Evolutionary conservation across 2,329 filamentous ascomycete genomes (phyloP), one percentile per base, ranked within the genome.

Genomic region (Coleophoma eucalyptorum): DNA sequence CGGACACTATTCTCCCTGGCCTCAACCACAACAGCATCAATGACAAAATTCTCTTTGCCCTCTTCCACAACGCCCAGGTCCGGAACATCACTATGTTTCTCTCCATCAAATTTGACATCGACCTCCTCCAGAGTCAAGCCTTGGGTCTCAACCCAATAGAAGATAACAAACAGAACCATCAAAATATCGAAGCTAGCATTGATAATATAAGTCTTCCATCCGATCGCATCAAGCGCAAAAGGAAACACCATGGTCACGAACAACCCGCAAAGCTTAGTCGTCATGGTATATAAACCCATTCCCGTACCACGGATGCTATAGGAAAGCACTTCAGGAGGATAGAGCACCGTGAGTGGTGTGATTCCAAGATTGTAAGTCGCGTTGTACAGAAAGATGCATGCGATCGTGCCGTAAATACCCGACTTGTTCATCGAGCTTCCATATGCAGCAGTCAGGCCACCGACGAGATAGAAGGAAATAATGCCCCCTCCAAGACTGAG

Each of bases 91-190:
- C 33, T 38, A 40, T 48, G 45, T 20, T 48, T 48, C 33, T 40
- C 45, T 15, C 50, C 50, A 26, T 51, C 50, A 41, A 51, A 51
- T 19, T 34, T 48, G 12, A 43, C 38, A 21, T 46, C 80, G 72
- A 87, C 83, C 60, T 87, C 83, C 58, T 87, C 83, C 0, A 87
- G 72, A 0, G 79, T 80, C 2, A 84, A 65, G 0, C 80, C 72
- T 62, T 83, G 84, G 0, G 83, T 86, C 66, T 86, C 82, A 0
- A 81, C 82, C 4, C 83, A 83, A 59, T 82, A 75, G 62, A 81
- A 83, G 70, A 77, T 85, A 43, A 85, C 76, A 48, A 83, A 83
- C n/a, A 48, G 37, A 8, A 54, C 32, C 43, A 47, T 43, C 49
- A 51, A 38, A 7, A 48, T 42, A 38, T 48, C 49, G 40, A 47